Percentiles rank a stretch among this genome's conserved stretches.
These are phyloP conservation scores for Euphrasia arctica DNA, from an alignment of 305 asterid species.

Conservation along the genomic window DNA sequence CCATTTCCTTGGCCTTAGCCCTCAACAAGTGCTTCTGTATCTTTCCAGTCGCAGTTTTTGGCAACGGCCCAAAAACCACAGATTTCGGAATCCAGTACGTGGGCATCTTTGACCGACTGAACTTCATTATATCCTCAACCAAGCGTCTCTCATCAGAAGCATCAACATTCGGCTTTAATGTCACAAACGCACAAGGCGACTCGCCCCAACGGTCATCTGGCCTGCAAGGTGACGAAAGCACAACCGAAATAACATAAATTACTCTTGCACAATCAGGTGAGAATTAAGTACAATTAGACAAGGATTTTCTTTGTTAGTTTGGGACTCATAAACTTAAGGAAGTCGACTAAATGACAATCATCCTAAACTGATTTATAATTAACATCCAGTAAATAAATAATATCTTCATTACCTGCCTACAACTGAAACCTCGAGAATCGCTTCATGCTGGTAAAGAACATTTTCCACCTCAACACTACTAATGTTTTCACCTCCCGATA, in stretches of 20 bases:
- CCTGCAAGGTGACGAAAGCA: constrained; percentile 17
- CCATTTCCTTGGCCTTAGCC: constrained; percentile 68
- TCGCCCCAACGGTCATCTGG: constrained; percentile 72
- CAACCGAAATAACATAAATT: too few relatives aligned
- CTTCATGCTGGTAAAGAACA: constrained; percentile 53
- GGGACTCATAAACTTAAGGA: too few relatives aligned
- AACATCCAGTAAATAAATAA: too few relatives aligned
- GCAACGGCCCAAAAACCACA: constrained; percentile 58
- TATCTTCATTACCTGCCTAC: constrained; percentile 31
- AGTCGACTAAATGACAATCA: too few relatives aligned
- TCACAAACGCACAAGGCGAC: constrained; percentile 72
- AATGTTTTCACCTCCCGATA: constrained; percentile 70
- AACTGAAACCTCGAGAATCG: constrained; percentile 59
- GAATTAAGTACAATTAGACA: too few relatives aligned
- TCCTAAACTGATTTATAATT: too few relatives aligned
- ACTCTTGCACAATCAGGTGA: too few relatives aligned
- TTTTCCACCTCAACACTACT: constrained; percentile 75
- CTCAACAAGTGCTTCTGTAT: constrained; percentile 68
- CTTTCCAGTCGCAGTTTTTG: constrained; percentile 72
- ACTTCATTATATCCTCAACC: constrained; percentile 53
- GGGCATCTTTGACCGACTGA: constrained; percentile 56
- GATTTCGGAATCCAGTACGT: constrained; percentile 60
- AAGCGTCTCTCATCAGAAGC: constrained; percentile 30
- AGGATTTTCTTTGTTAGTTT: too few relatives aligned
- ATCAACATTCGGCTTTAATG: constrained; percentile 40